Evolutionary conservation across 805 yeast species (phyloP).

Genomic region (Pichia exigua): DNA sequence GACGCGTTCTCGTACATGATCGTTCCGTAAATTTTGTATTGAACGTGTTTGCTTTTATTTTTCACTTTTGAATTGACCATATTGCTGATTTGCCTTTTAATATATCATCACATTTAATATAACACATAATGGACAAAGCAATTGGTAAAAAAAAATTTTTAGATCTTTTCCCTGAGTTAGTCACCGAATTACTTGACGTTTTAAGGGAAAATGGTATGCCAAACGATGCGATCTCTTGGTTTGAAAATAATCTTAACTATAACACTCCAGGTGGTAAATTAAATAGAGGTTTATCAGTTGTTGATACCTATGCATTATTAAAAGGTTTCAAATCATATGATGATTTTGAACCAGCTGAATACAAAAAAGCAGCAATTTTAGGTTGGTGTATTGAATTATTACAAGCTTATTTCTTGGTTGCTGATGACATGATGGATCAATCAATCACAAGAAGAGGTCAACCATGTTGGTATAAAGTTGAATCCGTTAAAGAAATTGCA

Average conservation of each 20-base stretch:
- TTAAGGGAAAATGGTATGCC: constrained; percentile 72
- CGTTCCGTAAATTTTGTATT: neutral
- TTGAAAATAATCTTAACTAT: constrained; percentile 60
- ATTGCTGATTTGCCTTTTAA: neutral
- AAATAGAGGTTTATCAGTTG: constrained; percentile 92
- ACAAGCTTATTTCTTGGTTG: constrained; percentile 94
- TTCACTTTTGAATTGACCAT: too few relatives aligned
- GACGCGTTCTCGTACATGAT: neutral
- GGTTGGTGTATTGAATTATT: constrained; percentile 95
- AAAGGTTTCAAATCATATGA: constrained; percentile 50
- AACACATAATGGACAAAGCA: constrained; percentile 27
- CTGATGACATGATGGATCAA: constrained; percentile 98
- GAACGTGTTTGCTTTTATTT: neutral
- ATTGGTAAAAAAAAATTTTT: constrained; percentile 49
- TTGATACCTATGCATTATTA: constrained; percentile 82
- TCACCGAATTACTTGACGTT: constrained; percentile 61
- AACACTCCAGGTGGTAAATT: constrained; percentile 96
- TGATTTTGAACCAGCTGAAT: constrained; percentile 59
- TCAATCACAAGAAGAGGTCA: constrained; percentile 97
- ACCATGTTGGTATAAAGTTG: constrained; percentile 90
- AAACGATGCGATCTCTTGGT: constrained; percentile 81
- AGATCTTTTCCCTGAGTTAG: constrained; percentile 66
- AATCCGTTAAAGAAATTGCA: constrained; percentile 84
- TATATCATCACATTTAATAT: neutral
- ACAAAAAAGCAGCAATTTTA: constrained; percentile 74